Base-by-base conservation (phyloP, 2,329 filamentous ascomycete genomes). In the Ceratocystis ficicola region DNA sequence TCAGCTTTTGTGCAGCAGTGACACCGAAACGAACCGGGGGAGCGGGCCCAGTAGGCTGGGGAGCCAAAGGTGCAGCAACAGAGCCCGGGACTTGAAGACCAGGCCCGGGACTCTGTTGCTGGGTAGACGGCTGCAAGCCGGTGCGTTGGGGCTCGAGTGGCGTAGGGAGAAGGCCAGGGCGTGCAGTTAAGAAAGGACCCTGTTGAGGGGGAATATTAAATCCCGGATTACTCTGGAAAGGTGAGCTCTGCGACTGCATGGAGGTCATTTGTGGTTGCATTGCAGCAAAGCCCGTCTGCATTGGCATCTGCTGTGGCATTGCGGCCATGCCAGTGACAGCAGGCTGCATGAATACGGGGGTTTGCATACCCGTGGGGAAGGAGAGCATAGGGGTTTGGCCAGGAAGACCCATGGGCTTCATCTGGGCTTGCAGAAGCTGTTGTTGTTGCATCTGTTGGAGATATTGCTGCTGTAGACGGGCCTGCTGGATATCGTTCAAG, bases 21-120 rank as follows among this genome's bases (percentile, higher is more conserved):
- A 95, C 86, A 48, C 94, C 94, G 74, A 99, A 99, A 68, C 90
- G 84, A 20, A 99, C 87, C 28, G 90, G 85, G 59, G 94, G 94
- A 22, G 93, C 80, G 5, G 94, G 94, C 0, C 79, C 81, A 46
- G 78, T 84, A 70, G 79, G 76, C 69, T 81, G 76, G 59, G 78
- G 69, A 46, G 69, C 52, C 10, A 69, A 48, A 15, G 68, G 65
- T 22, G 66, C 55, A 15, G 64, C 64, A 12, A 44, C 48, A 8
- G 67, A 41, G 1, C 52, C 65, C 1, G 59, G 55, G 10, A 52
- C 36, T 44, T 57, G 52, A 1, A 61, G 41, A 41, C 65, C 65
- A 44, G 32, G 44, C 30, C 60, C 20, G 44, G 76, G 71, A 65
- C 76, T 73, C 20, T 80, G 82, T 69, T 77, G 77, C 69, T 74